Percentiles rank a stretch among this genome's conserved stretches.
Conservation (phyloP, 2,329 filamentous ascomycete genomes). For the Fusarium gaditjirri region DNA sequence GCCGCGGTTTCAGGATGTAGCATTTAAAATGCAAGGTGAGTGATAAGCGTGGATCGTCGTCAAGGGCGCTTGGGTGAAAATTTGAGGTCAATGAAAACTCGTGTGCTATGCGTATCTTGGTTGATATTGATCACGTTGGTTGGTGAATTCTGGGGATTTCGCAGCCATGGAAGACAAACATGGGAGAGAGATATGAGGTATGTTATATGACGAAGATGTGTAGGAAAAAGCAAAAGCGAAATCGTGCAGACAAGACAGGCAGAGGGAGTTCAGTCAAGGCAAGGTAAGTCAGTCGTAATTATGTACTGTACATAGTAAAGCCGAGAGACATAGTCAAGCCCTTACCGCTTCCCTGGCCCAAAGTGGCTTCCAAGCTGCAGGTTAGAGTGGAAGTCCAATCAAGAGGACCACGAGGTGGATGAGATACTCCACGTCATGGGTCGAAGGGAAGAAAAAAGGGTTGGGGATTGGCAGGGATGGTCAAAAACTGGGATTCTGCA, state of each 20-base stretch:
- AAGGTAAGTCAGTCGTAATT: conserved; percentile 9
- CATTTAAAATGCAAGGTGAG: conserved; percentile 21
- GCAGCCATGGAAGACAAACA: conserved; percentile 22
- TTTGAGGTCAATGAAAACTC: background rate
- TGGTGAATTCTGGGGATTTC: conserved; percentile 2
- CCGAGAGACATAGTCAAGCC: conserved; percentile 27
- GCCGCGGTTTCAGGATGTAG: conserved; percentile 14
- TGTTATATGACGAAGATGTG: conserved; percentile 28
- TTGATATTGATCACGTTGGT: conserved; percentile 23
- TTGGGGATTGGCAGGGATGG: conserved; percentile 29
- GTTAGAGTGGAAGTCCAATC: conserved; percentile 37
- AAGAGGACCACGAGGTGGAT: conserved; percentile 33
- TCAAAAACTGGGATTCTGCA: conserved; percentile 15
- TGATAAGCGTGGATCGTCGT: conserved; percentile 23
- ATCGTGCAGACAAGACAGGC: background rate
- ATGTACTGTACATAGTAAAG: conserved; percentile 34
- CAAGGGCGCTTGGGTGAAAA: conserved; percentile 6
- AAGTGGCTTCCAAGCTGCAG: conserved; percentile 42
- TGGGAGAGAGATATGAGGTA: conserved; percentile 1
- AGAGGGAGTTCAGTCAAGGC: background rate
- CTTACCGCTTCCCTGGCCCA: conserved; percentile 42
- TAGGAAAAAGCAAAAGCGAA: conserved; percentile 17
- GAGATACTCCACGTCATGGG: conserved; percentile 43
- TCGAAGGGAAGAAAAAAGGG: conserved; percentile 20
- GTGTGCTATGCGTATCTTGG: conserved; percentile 4